Base-by-base conservation (phyloP, 192 early-diverging fungal genomes). In the Backusella parvicylindrica region DNA sequence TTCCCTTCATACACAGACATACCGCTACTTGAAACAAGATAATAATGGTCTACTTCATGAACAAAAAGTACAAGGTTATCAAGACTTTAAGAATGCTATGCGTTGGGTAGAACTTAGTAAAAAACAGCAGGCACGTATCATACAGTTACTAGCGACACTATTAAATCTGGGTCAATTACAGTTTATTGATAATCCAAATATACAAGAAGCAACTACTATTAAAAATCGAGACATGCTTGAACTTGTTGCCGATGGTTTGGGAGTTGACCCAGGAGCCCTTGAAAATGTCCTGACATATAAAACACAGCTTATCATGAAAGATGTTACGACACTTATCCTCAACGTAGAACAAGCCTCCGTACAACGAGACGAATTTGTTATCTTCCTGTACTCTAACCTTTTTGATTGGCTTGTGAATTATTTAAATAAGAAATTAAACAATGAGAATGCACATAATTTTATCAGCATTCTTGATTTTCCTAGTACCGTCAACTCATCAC, bases 141-240 rank as follows among this genome's bases (percentile, higher is more conserved):
- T 96, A 76, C 88, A 93, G 41, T 84, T 93, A 64, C 79, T 98
- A 43, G 90, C 95, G 0, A 89, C 94, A 9, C 92, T 98, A 68
- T 82, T 98, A 41, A 89, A 93, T 68, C 85, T 98, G n/a, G 95
- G 95, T 33, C 96, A 97, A 75, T 75, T 98, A 73, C 88, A 92
- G 64, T 98, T 96, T 78, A 76, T 83, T 50, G 87, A 93, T 66
- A 87, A 88, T 49, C 87, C 88, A 65, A 35, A 68, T 13, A 82
- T 86, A 40, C 86, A 92, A 74, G 92, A 94, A 43, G 89, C 94
- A 38, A 91, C 92, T 13, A 79, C 85, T 26, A 91, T 97, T 73
- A 88, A 89, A 67, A 95, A 96, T 75, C 74, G 78, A 16, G 92
- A 95, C 18, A 86, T 84, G 63, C 88, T 96, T 21, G 88, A 88